phyloP scores from a whole-genome alignment of 805 yeast genomes.

The Candida hungchunana region DNA sequence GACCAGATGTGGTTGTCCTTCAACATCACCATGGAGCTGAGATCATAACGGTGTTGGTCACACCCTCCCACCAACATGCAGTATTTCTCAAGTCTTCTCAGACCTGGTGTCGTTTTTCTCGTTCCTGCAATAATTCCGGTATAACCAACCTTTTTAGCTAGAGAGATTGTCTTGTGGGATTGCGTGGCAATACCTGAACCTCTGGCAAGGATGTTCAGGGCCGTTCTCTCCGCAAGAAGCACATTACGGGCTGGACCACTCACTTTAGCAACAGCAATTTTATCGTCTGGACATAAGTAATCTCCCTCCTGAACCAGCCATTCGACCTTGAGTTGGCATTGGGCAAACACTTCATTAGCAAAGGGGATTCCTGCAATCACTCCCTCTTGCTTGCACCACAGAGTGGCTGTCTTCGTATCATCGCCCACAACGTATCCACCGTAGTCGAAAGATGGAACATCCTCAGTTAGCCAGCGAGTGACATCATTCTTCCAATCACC shows the following conservation, averaged over 20 bases:
- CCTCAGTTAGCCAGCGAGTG: slow-evolving; percentile 75
- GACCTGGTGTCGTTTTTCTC: slow-evolving; percentile 95
- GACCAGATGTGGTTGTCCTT: slow-evolving; percentile 93
- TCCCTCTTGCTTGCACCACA: slow-evolving; percentile 79
- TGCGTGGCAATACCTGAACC: slow-evolving; percentile 86
- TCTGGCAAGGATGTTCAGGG: slow-evolving; percentile 77
- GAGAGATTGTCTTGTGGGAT: slow-evolving; percentile 48
- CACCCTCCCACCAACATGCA: slow-evolving; percentile 95
- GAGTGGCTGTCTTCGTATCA: slow-evolving; percentile 62
- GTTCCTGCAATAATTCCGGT: slow-evolving; percentile 91
- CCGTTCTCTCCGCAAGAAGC: slow-evolving; percentile 79
- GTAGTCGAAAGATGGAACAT: slow-evolving; percentile 88
- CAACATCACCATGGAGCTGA: slow-evolving; percentile 92
- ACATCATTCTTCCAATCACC: slow-evolving; percentile 83
- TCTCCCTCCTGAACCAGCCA: slow-evolving; percentile 78
- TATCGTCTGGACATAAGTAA: slow-evolving; percentile 48
- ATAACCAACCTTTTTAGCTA: slow-evolving; percentile 68
- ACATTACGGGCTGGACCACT: slow-evolving; percentile 76
- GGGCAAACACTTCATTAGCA: slow-evolving; percentile 77
- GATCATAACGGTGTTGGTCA: slow-evolving; percentile 87
- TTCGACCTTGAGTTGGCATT: slow-evolving; percentile 63
- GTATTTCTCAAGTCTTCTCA: slow-evolving; percentile 83
- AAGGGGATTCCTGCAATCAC: slow-evolving; percentile 84
- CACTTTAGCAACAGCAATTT: slow-evolving; percentile 73
- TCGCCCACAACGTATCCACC: slow-evolving; percentile 96